phyloP scores from a whole-genome alignment of 495 filamentous ascomycete species.

The Terfezia boudieri region DNA sequence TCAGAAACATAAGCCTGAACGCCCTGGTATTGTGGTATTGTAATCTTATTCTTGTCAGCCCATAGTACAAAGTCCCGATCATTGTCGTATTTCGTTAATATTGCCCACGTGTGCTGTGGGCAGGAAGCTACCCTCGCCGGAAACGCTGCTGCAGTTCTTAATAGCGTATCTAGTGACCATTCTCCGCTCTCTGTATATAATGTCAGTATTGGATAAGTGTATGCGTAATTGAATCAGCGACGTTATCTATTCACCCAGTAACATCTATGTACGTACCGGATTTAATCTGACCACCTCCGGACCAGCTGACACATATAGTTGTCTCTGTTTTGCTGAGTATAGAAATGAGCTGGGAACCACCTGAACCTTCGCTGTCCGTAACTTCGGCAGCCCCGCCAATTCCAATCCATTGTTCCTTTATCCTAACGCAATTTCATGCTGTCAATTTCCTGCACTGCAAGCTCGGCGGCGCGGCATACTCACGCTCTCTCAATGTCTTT shows the following conservation, averaged over 20 bases:
- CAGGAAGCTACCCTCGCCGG: constrained; percentile 6
- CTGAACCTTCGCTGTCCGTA: constrained; percentile 1
- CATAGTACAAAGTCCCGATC: not conserved
- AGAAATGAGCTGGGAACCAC: not conserved
- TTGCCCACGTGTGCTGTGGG: constrained; percentile 12
- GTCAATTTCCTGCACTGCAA: not conserved
- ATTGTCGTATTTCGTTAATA: constrained; percentile 15
- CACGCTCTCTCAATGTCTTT: not conserved
- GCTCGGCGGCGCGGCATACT: not conserved
- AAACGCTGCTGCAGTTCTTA: constrained; percentile 9
- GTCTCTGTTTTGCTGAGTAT: constrained; percentile 6
- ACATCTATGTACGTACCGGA: too few relatives aligned
- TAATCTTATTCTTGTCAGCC: not conserved
- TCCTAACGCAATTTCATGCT: not conserved
- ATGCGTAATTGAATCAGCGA: not conserved
- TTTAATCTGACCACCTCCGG: constrained; percentile 12
- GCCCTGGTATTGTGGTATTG: constrained; percentile 5
- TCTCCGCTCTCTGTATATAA: not conserved
- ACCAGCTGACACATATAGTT: constrained; percentile 13
- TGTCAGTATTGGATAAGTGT: not conserved
- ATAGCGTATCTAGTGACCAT: constrained; percentile 12
- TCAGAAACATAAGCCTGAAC: constrained; percentile 7
- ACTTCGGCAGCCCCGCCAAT: constrained; percentile 1
- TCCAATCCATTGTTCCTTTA: constrained; percentile 1
- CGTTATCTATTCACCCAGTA: too few relatives aligned